phyloP scores from a whole-genome alignment of 164 flowering plant species.

The Berberis thunbergii region DNA sequence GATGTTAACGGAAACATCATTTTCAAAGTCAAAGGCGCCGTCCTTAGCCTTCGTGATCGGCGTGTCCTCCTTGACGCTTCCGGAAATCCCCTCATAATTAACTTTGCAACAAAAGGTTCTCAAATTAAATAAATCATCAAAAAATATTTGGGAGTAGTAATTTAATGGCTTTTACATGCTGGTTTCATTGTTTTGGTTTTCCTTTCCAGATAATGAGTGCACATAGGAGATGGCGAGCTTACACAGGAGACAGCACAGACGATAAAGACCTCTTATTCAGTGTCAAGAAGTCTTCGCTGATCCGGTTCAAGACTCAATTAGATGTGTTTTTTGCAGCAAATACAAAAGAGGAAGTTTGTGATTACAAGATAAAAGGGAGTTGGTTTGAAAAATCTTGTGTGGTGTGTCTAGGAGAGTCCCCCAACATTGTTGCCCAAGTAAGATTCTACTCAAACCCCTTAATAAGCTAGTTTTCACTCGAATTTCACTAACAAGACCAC shows the following conservation, averaged over 20 bases:
- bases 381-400: neutral
- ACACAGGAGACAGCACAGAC: neutral
- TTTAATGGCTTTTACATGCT: neutral
- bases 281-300: neutral
- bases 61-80: conserved; percentile 24
- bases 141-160: neutral
- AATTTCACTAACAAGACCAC: too few species aligned
- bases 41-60: conserved; percentile 28
- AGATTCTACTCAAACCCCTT: neutral
- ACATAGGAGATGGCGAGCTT: neutral
- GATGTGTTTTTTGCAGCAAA: neutral
- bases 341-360: neutral
- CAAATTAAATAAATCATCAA: neutral
- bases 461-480: too few species aligned
- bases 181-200: neutral
- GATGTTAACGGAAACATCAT: conserved; percentile 40
- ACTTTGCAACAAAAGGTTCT: neutral
- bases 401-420: neutral
- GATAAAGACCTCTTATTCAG: neutral
- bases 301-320: neutral
- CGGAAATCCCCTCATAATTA: neutral
- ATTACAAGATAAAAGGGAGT: neutral
- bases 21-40: conserved; percentile 38
- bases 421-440: neutral
- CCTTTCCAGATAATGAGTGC: neutral